Evolutionary conservation across 257 asterid species (phyloP).

Genomic region (Coffea eugenioides): DNA sequence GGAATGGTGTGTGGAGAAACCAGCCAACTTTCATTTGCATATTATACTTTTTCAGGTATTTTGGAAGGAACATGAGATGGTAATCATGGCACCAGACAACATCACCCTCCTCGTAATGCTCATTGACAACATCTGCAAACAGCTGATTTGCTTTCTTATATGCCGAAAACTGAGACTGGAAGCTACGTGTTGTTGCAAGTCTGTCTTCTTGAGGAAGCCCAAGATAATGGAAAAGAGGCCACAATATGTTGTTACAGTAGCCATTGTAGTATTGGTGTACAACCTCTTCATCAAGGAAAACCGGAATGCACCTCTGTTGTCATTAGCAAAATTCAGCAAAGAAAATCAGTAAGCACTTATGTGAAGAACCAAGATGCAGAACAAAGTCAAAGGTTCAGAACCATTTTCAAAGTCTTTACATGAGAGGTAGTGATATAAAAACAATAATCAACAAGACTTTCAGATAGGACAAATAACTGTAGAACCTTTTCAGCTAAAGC

Average conservation of each 20-base stretch:
- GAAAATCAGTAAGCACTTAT: neutral
- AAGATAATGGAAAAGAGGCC: slow-evolving; percentile 93
- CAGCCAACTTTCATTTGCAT: slow-evolving; percentile 90
- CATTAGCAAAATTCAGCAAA: neutral
- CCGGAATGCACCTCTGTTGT: slow-evolving; percentile 84
- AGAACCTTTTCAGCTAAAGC: slow-evolving; percentile 86
- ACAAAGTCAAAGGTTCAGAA: neutral
- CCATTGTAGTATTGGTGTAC: slow-evolving; percentile 95
- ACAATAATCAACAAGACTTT: neutral
- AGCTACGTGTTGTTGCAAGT: slow-evolving; percentile 87
- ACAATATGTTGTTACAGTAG: slow-evolving; percentile 83
- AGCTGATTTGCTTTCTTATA: slow-evolving; percentile 81
- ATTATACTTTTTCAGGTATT: slow-evolving; percentile 69
- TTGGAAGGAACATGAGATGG: slow-evolving; percentile 93
- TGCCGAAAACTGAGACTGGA: slow-evolving; percentile 85
- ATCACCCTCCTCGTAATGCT: slow-evolving; percentile 82
- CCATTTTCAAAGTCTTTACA: neutral
- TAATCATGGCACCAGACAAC: slow-evolving; percentile 97
- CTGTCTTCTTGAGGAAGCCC: slow-evolving; percentile 98
- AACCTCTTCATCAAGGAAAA: slow-evolving; percentile 84
- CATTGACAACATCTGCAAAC: slow-evolving; percentile 88
- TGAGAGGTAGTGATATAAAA: neutral
- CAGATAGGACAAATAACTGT: slow-evolving; percentile 17
- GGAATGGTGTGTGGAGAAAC: slow-evolving; percentile 96
- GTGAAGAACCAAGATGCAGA: neutral